Conservation (phyloP, 2,329 filamentous ascomycete genomes). For the Diaporthe velutina region DNA sequence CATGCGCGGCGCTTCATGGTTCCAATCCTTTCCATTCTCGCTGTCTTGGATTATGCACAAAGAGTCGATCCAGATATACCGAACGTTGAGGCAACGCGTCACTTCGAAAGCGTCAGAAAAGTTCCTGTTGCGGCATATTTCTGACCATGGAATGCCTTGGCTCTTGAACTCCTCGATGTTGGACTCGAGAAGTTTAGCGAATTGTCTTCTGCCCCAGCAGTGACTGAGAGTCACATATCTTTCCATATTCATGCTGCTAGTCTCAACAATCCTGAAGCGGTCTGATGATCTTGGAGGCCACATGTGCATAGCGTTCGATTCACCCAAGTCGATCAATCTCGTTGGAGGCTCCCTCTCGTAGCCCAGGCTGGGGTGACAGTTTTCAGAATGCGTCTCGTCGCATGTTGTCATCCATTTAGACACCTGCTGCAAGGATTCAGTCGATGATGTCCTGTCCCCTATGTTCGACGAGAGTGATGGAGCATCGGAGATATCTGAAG, state of each 20-base stretch:
- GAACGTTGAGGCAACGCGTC: not conserved
- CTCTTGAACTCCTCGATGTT: not conserved
- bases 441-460: not conserved
- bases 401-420: not conserved
- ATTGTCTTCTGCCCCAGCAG: not conserved
- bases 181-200: not conserved
- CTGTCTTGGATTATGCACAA: slow-evolving; percentile 2
- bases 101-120: slow-evolving; percentile 36
- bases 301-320: not conserved
- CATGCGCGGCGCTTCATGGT: slow-evolving; percentile 33
- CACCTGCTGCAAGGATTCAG: not conserved
- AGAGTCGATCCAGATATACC: slow-evolving; percentile 38
- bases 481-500: not conserved
- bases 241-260: not conserved
- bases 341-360: not conserved
- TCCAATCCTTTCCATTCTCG: slow-evolving; percentile 20
- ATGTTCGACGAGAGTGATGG: not conserved
- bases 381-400: not conserved
- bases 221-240: not conserved
- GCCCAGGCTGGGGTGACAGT: not conserved
- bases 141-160: not conserved
- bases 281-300: not conserved
- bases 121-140: slow-evolving; percentile 10
- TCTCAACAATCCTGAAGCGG: not conserved
- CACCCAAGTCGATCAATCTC: not conserved